Evolutionary conservation across 2,329 filamentous ascomycete species (phyloP).

Genomic region (Ophiostoma australiae): DNA sequence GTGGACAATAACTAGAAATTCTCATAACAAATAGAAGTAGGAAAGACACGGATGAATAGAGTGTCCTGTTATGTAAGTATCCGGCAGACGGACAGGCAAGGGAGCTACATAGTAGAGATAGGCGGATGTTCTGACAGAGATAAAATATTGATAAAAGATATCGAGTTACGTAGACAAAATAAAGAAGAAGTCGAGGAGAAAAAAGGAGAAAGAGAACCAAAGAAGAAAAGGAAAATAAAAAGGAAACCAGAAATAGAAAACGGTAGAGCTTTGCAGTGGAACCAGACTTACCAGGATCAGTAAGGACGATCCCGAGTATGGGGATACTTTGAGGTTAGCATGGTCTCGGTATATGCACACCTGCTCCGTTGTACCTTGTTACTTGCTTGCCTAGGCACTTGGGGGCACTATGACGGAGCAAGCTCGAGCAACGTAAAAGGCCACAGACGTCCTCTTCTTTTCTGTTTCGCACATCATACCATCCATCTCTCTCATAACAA

Average conservation of each 20-base stretch:
- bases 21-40: background rate
- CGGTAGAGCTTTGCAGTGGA: background rate
- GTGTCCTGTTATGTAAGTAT: background rate
- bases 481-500: background rate
- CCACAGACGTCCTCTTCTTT: slow-evolving; percentile 11
- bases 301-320: background rate
- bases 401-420: slow-evolving; percentile 3
- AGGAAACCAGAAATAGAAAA: background rate
- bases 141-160: background rate
- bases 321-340: slow-evolving; percentile 5
- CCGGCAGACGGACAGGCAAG: background rate
- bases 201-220: background rate
- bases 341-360: slow-evolving; percentile 1
- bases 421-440: slow-evolving; percentile 4
- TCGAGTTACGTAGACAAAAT: background rate
- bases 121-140: background rate
- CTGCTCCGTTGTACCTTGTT: background rate
- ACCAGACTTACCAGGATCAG: slow-evolving; percentile 5
- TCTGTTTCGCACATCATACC: background rate
- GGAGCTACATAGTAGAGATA: background rate
- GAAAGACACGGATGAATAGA: background rate
- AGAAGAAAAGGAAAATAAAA: background rate
- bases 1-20: background rate
- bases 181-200: background rate
- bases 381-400: background rate